A percentile compares a stretch with the other conserved stretches of the same genome.
Conservation (phyloP, 805 yeast genomes). For the Metschnikowia continentalis region DNA sequence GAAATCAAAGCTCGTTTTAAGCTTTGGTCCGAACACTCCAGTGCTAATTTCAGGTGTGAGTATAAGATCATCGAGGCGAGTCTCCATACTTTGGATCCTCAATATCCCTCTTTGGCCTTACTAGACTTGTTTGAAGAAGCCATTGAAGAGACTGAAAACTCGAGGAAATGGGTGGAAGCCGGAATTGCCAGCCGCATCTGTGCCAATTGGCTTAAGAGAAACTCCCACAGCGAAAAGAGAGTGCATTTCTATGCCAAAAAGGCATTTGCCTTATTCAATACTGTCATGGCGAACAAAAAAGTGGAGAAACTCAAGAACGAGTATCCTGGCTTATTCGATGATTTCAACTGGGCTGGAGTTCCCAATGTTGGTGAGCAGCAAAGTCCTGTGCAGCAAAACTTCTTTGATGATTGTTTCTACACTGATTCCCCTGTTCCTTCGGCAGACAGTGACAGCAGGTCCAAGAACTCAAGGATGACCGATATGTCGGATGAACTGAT, state of each 20-base stretch:
- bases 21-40: conserved; percentile 34
- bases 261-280: conserved; percentile 32
- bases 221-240: conserved; percentile 26
- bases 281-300: conserved; percentile 24
- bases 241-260: conserved; percentile 32
- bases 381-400: conserved; percentile 3
- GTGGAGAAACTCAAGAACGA: conserved; percentile 23
- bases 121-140: conserved; percentile 46
- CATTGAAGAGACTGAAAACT: conserved; percentile 32
- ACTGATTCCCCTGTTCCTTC: not conserved
- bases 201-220: conserved; percentile 34
- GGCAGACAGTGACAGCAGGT: not conserved
- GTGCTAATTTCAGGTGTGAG: conserved; percentile 37
- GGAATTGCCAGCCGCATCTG: conserved; percentile 41
- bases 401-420: conserved; percentile 6
- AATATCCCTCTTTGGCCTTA: conserved; percentile 28
- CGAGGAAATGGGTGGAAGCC: conserved; percentile 32
- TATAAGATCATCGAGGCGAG: conserved; percentile 32
- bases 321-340: conserved; percentile 25
- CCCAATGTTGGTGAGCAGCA: conserved; percentile 9
- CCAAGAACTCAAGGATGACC: not conserved
- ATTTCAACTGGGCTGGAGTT: conserved; percentile 32
- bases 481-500: conserved; percentile 2
- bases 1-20: conserved; percentile 23
- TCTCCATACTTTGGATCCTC: conserved; percentile 14